These are phyloP conservation scores for Nitzschia sp. DNA, from an alignment of 108 stramenopile genomes.

Conservation along the genomic window DNA sequence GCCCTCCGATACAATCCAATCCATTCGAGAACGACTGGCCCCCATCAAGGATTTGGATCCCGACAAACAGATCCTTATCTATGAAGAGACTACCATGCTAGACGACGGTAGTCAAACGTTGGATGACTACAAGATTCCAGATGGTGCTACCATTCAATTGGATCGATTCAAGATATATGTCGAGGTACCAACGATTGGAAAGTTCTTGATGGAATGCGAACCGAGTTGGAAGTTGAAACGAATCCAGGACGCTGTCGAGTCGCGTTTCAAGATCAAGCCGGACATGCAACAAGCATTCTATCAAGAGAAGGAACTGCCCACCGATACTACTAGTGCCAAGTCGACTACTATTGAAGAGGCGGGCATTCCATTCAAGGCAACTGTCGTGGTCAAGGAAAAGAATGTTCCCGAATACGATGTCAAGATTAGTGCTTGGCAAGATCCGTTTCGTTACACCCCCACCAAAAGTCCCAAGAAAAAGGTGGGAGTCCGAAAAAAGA, in stretches of 20 bases:
- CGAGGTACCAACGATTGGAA: background rate
- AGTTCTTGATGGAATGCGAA: background rate
- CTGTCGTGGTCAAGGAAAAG: slow-evolving; percentile 1
- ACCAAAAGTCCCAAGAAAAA: slow-evolving; percentile 3
- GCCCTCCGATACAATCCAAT: slow-evolving; percentile 18
- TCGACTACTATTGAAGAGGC: background rate
- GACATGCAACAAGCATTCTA: background rate
- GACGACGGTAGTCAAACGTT: background rate
- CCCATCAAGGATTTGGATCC: slow-evolving; percentile 8
- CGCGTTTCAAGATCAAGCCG: background rate
- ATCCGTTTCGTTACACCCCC: slow-evolving; percentile 8
- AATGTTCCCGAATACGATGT: slow-evolving; percentile 4
- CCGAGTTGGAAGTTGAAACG: slow-evolving; percentile 13
- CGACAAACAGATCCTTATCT: slow-evolving; percentile 7
- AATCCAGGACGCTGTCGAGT: background rate
- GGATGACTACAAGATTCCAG: background rate
- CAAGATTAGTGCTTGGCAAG: slow-evolving; percentile 10
- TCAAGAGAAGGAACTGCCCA: background rate
- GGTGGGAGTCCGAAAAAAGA: slow-evolving; percentile 1
- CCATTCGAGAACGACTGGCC: slow-evolving; percentile 1
- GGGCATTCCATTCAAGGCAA: slow-evolving; percentile 2
- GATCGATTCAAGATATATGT: slow-evolving; percentile 9
- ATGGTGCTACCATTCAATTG: slow-evolving; percentile 11
- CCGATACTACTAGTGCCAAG: slow-evolving; percentile 8
- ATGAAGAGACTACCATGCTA: slow-evolving; percentile 2